These are phyloP conservation scores for Aspergillus ochraceus DNA, from an alignment of 2,329 filamentous ascomycete genomes.

Conservation along the genomic window DNA sequence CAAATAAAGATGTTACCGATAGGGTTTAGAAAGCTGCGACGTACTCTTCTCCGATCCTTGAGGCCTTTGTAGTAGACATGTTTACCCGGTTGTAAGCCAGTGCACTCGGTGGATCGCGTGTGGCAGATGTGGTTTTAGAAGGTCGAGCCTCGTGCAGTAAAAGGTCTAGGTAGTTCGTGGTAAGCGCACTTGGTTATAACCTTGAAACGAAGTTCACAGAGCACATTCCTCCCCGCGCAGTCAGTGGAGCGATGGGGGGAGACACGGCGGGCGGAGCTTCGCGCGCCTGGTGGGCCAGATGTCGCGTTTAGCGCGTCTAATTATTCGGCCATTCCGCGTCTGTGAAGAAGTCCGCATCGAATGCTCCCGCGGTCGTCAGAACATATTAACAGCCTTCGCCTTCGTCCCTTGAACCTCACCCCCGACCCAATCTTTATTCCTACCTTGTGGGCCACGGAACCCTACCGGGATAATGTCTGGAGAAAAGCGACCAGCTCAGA, in stretches of 20 bases:
- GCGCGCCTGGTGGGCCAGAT: constrained; percentile 15
- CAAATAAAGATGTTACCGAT: constrained; percentile 3
- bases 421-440: not conserved
- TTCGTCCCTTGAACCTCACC: constrained; percentile 1
- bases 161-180: not conserved
- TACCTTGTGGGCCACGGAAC: not conserved
- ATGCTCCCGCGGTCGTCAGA: not conserved
- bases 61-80: constrained; percentile 63
- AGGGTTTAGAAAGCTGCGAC: constrained; percentile 29
- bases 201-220: constrained; percentile 9
- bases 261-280: constrained; percentile 17
- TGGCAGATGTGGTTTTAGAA: not conserved
- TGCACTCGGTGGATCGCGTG: not conserved
- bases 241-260: constrained; percentile 15
- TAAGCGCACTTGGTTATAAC: not conserved
- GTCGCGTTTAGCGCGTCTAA: constrained; percentile 27
- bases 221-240: constrained; percentile 19
- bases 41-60: constrained; percentile 74
- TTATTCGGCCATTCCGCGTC: constrained; percentile 6
- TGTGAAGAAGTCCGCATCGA: constrained; percentile 4
- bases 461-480: constrained; percentile 65
- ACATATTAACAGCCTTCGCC: not conserved
- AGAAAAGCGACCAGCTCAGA: constrained; percentile 88
- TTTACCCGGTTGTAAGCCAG: constrained; percentile 11
- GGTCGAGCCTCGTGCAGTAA: not conserved